A percentile compares a stretch with the other conserved stretches of the same genome.
phyloP scores from a whole-genome alignment of 2,329 filamentous ascomycete species.

The Furcasterigmium furcatum region DNA sequence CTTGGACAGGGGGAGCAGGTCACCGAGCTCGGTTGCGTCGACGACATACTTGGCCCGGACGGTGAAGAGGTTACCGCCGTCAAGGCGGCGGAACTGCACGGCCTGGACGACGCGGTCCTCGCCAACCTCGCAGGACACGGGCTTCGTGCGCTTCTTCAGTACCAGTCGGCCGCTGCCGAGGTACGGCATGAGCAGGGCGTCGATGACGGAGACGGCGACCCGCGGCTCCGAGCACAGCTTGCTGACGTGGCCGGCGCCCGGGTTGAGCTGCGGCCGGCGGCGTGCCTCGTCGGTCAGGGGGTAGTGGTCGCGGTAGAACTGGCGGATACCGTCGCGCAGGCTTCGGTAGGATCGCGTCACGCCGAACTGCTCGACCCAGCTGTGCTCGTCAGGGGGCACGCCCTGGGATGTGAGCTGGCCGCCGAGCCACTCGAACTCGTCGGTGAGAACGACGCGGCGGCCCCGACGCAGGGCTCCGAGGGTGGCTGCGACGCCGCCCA shows the following conservation, averaged over 20 bases:
- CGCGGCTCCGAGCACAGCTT: slow-evolving; percentile 22
- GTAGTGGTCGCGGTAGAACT: slow-evolving; percentile 21
- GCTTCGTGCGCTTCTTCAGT: slow-evolving; percentile 14
- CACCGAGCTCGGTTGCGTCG: slow-evolving; percentile 15
- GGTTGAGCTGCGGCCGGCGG: slow-evolving; percentile 18
- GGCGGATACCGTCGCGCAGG: slow-evolving; percentile 17
- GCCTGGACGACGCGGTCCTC: slow-evolving; percentile 4
- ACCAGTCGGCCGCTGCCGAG: slow-evolving; percentile 17
- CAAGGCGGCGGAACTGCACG: slow-evolving; percentile 8
- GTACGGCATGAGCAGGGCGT: slow-evolving; percentile 19
- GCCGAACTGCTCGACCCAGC: slow-evolving; percentile 23
- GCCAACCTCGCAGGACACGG: slow-evolving; percentile 15
- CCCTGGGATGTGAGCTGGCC: slow-evolving; percentile 22
- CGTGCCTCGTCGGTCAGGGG: slow-evolving; percentile 19
- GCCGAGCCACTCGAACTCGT: slow-evolving; percentile 23
- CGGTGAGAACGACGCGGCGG: slow-evolving; percentile 17
- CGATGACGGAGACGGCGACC: slow-evolving; percentile 21
- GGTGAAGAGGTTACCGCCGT: slow-evolving; percentile 7
- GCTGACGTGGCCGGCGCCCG: slow-evolving; percentile 21
- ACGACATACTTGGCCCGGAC: slow-evolving; percentile 9
- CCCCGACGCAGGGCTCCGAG: slow-evolving; percentile 19
- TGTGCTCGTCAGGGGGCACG: slow-evolving; percentile 22
- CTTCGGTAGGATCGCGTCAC: slow-evolving; percentile 19
- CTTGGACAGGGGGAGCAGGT: slow-evolving; percentile 16
- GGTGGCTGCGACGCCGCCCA: slow-evolving; percentile 21